phyloP scores from a whole-genome alignment of 2,329 filamentous ascomycete species.

The Periconia sp. region DNA sequence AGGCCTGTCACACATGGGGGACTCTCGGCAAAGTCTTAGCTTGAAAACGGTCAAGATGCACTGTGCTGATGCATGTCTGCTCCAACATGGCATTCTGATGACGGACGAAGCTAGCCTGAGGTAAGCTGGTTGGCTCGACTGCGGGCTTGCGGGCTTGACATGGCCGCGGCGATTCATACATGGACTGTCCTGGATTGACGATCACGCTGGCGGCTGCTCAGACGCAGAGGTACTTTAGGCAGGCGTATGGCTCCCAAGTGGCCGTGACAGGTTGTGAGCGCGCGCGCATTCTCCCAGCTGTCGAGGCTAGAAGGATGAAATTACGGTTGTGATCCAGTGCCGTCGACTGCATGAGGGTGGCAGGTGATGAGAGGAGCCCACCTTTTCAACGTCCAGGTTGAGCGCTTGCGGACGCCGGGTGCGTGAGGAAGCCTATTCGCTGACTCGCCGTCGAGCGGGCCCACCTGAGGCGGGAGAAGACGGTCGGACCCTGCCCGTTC shows the following conservation, averaged over 20 bases:
- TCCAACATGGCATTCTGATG: conserved; percentile 8
- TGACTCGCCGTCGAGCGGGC: conserved; percentile 26
- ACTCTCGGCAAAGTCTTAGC: conserved; percentile 4
- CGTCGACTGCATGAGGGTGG: conserved; percentile 35
- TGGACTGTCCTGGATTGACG: conserved; percentile 6
- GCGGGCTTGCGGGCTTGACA: conserved; percentile 10
- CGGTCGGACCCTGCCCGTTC: conserved; percentile 25
- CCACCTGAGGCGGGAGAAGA: conserved; percentile 20
- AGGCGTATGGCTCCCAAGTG: too few relatives aligned
- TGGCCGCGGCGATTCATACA: conserved; percentile 17
- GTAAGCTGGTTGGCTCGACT: conserved; percentile 19
- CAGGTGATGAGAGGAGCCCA: conserved; percentile 29
- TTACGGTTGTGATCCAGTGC: conserved; percentile 32
- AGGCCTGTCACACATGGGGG: conserved; percentile 19
- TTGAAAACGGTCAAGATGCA: conserved; percentile 6
- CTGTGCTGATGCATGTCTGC: conserved; percentile 8
- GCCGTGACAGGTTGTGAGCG: conserved; percentile 13
- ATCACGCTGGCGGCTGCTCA: conserved; percentile 19
- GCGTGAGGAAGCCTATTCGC: conserved; percentile 36
- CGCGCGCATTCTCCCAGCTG: conserved; percentile 17
- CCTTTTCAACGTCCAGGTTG: conserved; percentile 22
- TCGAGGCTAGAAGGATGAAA: conserved; percentile 16
- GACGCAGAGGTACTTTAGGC: too few relatives aligned
- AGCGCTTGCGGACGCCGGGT: conserved; percentile 39
- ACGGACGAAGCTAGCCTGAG: conserved; percentile 6